Base-by-base conservation (phyloP, 176 grass and related monocot species). In the Eragrostis nindensis region DNA sequence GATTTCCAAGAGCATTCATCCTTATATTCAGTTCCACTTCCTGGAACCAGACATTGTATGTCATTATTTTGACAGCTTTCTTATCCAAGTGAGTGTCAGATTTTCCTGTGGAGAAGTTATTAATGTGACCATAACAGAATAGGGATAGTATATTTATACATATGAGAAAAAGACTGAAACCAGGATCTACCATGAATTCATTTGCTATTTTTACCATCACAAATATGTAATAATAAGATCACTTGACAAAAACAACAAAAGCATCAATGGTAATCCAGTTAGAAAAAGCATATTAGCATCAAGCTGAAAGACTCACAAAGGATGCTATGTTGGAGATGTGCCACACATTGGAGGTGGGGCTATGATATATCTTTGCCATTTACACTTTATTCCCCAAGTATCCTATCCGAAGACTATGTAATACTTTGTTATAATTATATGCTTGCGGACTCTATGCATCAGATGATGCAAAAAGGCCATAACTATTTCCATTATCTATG, bases 41-140 rank as follows among this genome's bases (percentile, higher is more conserved):
- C 77, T 98, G 71, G 66, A 98, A 93, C 92, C 95, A 98, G 27
- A 98, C 88, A 90, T 94, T 98, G 77, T 94, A 98, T 87, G 88
- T 98, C 88, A 98, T 91, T 57, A 98, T 78, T 90, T 88, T 93
- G 44, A 94, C 64, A 45, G 53, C 83, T 66, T 81, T 76, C 79
- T 79, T 91, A 64, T 71, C 71, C 49, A 70, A 74, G 77, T 71
- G 73, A 56, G 22, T 10, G 27, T 57, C 52, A 17, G 66, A 73
- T 82, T 68, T 73, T 78, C 71, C 87, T 90, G 67, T 53, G 38
- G 19, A 14, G 83, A 22, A 83, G 2, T 22, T 47, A 79, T 55
- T 30, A 60, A 65, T 18, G 43, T 66, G 63, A 77, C 41, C 39
- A 81, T 22, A 65, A 7, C 21, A 62, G 26, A 38, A 54, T 73